Evolutionary conservation across 495 filamentous ascomycete species (phyloP), one percentile per base, ranked within the genome.

Genomic region (Friedmanniomyces simplex): DNA sequence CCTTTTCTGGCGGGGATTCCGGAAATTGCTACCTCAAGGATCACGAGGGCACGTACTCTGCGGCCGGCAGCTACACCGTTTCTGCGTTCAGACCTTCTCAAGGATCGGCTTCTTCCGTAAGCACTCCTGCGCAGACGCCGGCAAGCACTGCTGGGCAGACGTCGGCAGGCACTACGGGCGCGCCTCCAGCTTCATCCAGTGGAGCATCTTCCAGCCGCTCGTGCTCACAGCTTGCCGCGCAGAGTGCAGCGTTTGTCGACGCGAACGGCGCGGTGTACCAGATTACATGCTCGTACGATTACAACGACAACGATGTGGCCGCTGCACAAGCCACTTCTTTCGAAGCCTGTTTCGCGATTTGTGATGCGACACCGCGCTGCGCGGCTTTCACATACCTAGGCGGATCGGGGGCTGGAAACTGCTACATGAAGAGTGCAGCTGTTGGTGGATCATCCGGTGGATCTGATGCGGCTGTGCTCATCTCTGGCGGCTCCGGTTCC

Each of bases 1-100:
- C 60, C 18, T 63, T 55, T 39, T 21, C 37, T 4, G 55, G 60
- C 30, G 50, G 41, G 5, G 52, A 37, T 10, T n/a, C 50, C 20
- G 60, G 60, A 21, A 59, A 39, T 25, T 63, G 60, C 48, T 63
- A 63, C 48, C 46, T 63, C 42, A 63, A 59, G 34, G 30, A 14
- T 12, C 30, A n/a, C 26, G 25, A 36, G 12, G 32, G 18, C 18
- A n/a, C 10, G 13, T 21, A 53, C n/a, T 53, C 13, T 25, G 2
- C 26, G 12, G 24, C n/a, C 2, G 6, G 5, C 8, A 37, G 6
- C 50, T 36, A 34, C 24, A 21, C 12, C 34, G 26, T 20, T 16
- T 16, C 18, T 39, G 50, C 10, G n/a, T 18, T 22, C 25, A 3
- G 50, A 45, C 5, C 14, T 4, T n/a, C 41, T 22, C 41, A n/a